Percentiles rank a stretch among this genome's conserved stretches.
Conservation (phyloP, 2,329 filamentous ascomycete genomes). For the Ophiostoma quercus region DNA sequence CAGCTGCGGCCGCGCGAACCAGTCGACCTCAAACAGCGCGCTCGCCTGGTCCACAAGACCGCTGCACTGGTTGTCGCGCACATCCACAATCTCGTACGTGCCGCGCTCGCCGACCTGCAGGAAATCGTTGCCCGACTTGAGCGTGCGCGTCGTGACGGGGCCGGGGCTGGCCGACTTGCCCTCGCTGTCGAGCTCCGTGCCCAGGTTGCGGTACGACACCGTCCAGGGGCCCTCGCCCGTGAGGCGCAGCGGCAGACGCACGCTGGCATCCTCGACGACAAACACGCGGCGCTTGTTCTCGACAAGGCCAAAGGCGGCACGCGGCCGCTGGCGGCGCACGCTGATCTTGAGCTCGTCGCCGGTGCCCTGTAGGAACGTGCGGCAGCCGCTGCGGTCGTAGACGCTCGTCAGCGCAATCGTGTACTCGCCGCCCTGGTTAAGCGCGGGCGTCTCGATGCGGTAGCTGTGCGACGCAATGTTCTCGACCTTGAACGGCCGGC, state of each 20-base stretch:
- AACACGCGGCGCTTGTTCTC: constrained; percentile 72
- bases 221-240: constrained; percentile 83
- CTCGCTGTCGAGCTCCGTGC: constrained; percentile 22
- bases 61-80: constrained; percentile 75
- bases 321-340: constrained; percentile 82
- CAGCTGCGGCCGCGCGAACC: constrained; percentile 76
- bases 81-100: constrained; percentile 71
- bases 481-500: constrained; percentile 61
- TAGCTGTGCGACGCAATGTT: constrained; percentile 59
- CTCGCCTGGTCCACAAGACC: constrained; percentile 71
- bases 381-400: constrained; percentile 80
- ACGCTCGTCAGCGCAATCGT: constrained; percentile 79
- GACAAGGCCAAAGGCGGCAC: constrained; percentile 76
- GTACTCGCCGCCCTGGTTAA: constrained; percentile 83
- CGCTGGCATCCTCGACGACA: constrained; percentile 67
- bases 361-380: constrained; percentile 63
- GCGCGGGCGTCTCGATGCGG: constrained; percentile 67
- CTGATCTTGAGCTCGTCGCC: constrained; percentile 72
- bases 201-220: constrained; percentile 65
- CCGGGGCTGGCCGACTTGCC: not conserved
- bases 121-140: constrained; percentile 59
- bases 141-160: constrained; percentile 43
- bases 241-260: constrained; percentile 75
- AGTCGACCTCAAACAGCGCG: constrained; percentile 72
- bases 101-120: constrained; percentile 63